Base-by-base conservation (phyloP, 352 stramenopile species). In the Paralagenidium karlingii region DNA sequence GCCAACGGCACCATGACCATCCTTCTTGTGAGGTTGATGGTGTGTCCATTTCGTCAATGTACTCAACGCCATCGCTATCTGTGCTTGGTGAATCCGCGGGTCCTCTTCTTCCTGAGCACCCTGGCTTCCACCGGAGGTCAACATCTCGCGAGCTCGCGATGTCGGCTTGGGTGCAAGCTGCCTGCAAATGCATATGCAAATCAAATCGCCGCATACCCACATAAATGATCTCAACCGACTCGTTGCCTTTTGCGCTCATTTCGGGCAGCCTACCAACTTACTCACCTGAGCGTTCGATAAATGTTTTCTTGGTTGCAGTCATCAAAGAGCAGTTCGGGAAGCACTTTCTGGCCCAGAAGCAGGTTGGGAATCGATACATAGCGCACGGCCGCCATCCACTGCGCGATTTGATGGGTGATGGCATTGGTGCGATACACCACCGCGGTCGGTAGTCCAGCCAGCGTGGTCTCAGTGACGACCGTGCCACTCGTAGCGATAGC, bases 321-420 rank as follows among this genome's bases (percentile, higher is more conserved):
- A 19, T 49, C 48, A 25, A 88, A 88, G 10, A 88, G 51, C 11
- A 85, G 32, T 45, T 88, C 70, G 8, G 74, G 70, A 19, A 88
- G 42, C n/a, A 79, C 25, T 9, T 47, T 24, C 22, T 57, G 76
- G n/a, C 65, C 65, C 5, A 79, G 53, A 13, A 88, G 45, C 0
- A 88, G 47, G 39, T 85, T 88, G 8, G 75, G 75, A 13, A 88
- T 45, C 6, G 75, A 85, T n/a, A 88, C 70, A 37, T 74, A 84
- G 3, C 52, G 49, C n/a, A 85, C 75, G 8, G 68, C 60, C 18
- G 64, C 68, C 15, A 85, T 44, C 9, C 44, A 47, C 38, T 60
- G 54, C 3, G 57, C 68, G 27, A 84, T 51, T 39, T 63, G 43
- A 37, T 82, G 70, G 0, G 75, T 85, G 16, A 88, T 1, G 6